These are phyloP conservation scores for Coniochaeta sp. DNA, from an alignment of 2,329 filamentous ascomycete genomes.

Conservation along the genomic window DNA sequence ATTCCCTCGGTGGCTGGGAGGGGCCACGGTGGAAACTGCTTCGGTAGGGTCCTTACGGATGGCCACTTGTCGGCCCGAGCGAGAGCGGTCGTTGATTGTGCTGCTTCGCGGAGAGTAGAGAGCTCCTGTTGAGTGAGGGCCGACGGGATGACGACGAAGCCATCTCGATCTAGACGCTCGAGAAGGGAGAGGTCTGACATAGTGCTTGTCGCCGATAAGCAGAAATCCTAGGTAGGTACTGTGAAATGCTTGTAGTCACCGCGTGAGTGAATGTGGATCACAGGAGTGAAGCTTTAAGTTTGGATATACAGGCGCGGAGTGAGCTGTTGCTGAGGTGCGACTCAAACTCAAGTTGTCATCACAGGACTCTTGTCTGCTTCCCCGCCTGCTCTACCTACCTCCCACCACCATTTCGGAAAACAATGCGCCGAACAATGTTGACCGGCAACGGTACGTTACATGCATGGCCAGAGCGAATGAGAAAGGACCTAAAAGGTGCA, in stretches of 20 bases:
- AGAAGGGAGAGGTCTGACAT: constrained; percentile 23
- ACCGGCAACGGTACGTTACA: not conserved
- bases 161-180: constrained; percentile 57
- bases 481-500: not conserved
- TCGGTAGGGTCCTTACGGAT: constrained; percentile 74
- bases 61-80: constrained; percentile 72
- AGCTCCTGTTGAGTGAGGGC: constrained; percentile 53
- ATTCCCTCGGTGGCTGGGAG: constrained; percentile 56
- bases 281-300: not conserved
- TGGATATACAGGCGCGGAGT: not conserved
- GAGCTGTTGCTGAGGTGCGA: not conserved
- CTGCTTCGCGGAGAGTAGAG: constrained; percentile 50
- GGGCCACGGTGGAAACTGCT: constrained; percentile 86
- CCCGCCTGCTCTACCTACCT: not conserved
- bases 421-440: not conserved
- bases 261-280: too few relatives aligned
- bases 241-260: too few relatives aligned
- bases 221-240: not conserved
- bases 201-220: not conserved
- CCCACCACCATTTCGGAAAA: not conserved
- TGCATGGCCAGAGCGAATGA: not conserved
- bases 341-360: not conserved
- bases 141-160: constrained; percentile 67
- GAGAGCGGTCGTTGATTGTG: constrained; percentile 46
- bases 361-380: not conserved